Evolutionary conservation across 2,329 filamentous ascomycete genomes (phyloP), one percentile per base, ranked within the genome.

Genomic region (Pseudogymnoascus sp.): DNA sequence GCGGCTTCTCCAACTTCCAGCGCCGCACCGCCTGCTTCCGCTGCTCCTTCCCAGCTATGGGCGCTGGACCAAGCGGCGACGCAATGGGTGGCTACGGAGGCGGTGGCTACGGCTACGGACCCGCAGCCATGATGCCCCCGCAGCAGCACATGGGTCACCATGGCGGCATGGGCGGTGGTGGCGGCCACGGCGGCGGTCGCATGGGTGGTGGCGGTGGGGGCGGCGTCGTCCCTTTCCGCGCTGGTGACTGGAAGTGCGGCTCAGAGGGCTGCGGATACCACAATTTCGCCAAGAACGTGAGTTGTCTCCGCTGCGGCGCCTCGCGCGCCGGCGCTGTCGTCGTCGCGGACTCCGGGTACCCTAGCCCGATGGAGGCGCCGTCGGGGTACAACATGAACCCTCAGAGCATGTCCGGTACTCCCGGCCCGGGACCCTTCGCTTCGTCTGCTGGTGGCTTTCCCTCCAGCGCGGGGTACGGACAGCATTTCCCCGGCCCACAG

Each of bases 271-370:
- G 95, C 75, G 91, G 90, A 64, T 99, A 99, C 77, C 95, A 99
- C 81, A 99, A 99, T 80, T 99, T 99, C 74, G 95, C 95, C 66
- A 99, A 99, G 85, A 99, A 99, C 72, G 93, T 97, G 64, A 96
- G 91, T 78, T 99, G 95, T 77, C 85, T 99, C 67, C 90, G 95
- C 65, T 99, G 95, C 74, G 95, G 95, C 75, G 95, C 93, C 62
- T 96, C 92, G 75, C 91, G 95, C 71, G 93, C 93, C 66, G 91
- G 90, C 67, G 95, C 95, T 65, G 93, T 93, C 14, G 90, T 99
- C 61, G 91, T 97, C 64, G 93, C 93, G 31, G 95, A 97, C 75
- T 93, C 92, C 40, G 91, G 90, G 47, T 96, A 95, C 77, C 89
- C 91, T 12, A 93, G 91, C 10, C 88, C 90, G 18, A 96, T 97